A percentile compares a stretch with the other conserved stretches of the same genome.
These are phyloP conservation scores for Colletotrichum higginsianum DNA, from an alignment of 2,329 filamentous ascomycete genomes.

Conservation along the genomic window DNA sequence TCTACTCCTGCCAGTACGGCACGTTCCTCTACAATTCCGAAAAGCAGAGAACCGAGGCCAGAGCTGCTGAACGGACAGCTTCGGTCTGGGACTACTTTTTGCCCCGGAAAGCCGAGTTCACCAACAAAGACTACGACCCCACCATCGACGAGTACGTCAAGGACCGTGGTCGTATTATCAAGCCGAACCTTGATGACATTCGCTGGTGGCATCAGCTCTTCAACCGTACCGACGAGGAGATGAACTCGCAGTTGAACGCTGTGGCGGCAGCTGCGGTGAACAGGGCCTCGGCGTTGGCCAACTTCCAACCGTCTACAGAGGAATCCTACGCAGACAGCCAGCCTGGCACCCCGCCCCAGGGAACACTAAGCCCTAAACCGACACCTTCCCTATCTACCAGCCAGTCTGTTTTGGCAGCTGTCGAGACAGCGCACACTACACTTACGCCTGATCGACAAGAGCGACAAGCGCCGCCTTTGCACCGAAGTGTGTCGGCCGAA, in stretches of 20 bases:
- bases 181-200: constrained; percentile 83
- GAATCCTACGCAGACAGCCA: constrained; percentile 46
- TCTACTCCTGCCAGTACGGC: constrained; percentile 96
- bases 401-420: constrained; percentile 70
- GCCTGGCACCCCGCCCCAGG: constrained; percentile 45
- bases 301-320: constrained; percentile 42
- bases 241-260: constrained; percentile 81
- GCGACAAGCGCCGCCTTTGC: constrained; percentile 50
- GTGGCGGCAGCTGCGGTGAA: constrained; percentile 65
- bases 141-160: constrained; percentile 83
- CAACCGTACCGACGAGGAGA: constrained; percentile 88
- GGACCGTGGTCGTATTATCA: constrained; percentile 86
- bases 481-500: constrained; percentile 63
- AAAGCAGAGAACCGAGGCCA: constrained; percentile 83
- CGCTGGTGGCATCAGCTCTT: constrained; percentile 96
- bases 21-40: constrained; percentile 97
- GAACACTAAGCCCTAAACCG: constrained; percentile 54
- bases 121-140: constrained; percentile 83
- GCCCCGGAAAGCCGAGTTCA: constrained; percentile 83
- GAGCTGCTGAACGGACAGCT: constrained; percentile 78
- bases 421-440: constrained; percentile 71
- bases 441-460: constrained; percentile 59
- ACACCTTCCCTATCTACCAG: constrained; percentile 54
- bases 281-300: constrained; percentile 49
- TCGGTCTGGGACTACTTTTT: constrained; percentile 98